Percentiles rank a stretch among this genome's conserved stretches.
These are phyloP conservation scores for Aspergillus tamarii DNA, from an alignment of 2,329 filamentous ascomycete genomes.

Conservation along the genomic window DNA sequence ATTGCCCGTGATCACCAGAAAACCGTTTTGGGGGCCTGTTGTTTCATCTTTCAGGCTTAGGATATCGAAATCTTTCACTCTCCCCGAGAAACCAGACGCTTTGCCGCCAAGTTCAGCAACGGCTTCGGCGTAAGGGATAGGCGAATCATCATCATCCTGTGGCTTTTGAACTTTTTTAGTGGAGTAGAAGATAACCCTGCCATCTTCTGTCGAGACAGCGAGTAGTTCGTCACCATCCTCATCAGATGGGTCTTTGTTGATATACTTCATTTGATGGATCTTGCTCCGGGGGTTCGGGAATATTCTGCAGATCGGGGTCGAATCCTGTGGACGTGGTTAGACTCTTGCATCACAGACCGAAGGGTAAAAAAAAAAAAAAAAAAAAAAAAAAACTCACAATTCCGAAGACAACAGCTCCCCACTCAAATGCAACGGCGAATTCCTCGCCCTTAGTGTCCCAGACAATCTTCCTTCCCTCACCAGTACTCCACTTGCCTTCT, in stretches of 20 bases:
- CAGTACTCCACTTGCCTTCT: constrained; percentile 74
- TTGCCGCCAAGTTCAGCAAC: constrained; percentile 80
- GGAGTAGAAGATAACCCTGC: constrained; percentile 80
- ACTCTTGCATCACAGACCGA: neutral
- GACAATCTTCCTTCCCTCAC: constrained; percentile 79
- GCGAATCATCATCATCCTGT: constrained; percentile 52
- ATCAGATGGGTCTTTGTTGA: constrained; percentile 51
- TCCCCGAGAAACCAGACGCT: constrained; percentile 65
- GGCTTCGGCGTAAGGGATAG: constrained; percentile 62
- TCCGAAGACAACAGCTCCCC: constrained; percentile 81
- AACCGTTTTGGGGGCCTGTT: constrained; percentile 39
- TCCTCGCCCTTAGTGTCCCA: constrained; percentile 81
- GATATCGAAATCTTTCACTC: constrained; percentile 88
- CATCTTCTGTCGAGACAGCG: constrained; percentile 86
- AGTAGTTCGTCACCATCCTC: constrained; percentile 62
- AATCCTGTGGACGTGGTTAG: constrained; percentile 57
- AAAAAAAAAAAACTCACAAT: constrained; percentile 55
- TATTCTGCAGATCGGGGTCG: constrained; percentile 74
- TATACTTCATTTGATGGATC: constrained; percentile 78
- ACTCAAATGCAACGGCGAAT: constrained; percentile 87
- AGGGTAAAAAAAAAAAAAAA: constrained; percentile 9
- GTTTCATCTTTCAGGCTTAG: constrained; percentile 51
- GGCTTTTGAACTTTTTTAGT: constrained; percentile 54
- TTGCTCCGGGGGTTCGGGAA: constrained; percentile 72
- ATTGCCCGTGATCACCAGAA: constrained; percentile 71